Evolutionary conservation across 352 stramenopile genomes (phyloP).

Genomic region (Phytopythium mirpurense): DNA sequence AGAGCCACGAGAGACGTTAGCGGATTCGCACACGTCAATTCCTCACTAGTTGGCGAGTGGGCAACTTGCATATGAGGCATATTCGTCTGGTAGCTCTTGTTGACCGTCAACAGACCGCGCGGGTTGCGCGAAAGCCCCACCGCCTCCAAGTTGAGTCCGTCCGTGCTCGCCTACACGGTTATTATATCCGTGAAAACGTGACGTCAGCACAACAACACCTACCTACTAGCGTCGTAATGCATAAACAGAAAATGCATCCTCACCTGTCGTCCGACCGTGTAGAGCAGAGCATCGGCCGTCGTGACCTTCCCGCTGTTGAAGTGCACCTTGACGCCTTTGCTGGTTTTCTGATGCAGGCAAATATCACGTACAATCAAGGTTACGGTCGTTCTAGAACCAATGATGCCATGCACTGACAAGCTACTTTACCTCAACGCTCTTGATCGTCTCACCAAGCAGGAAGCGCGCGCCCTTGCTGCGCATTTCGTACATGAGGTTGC

Average conservation of each 20-base stretch:
- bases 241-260: not conserved
- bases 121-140: slow-evolving; percentile 75
- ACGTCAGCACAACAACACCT: no score
- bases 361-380: not conserved
- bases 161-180: slow-evolving; percentile 43
- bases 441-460: slow-evolving; percentile 72
- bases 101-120: slow-evolving; percentile 79
- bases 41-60: not conserved
- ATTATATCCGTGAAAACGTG: not conserved
- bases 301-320: slow-evolving; percentile 73
- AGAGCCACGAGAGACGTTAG: not conserved
- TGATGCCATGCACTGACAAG: no score
- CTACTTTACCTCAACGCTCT: slow-evolving; percentile 51
- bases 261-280: slow-evolving; percentile 74
- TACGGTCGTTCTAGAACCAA: no score
- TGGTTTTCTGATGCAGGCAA: slow-evolving; percentile 25
- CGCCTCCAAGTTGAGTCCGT: slow-evolving; percentile 77
- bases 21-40: not conserved
- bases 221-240: no score
- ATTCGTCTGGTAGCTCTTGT: slow-evolving; percentile 86
- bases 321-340: slow-evolving; percentile 56
- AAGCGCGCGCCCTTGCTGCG: slow-evolving; percentile 85
- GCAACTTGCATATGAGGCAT: slow-evolving; percentile 65
- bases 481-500: slow-evolving; percentile 88
- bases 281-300: slow-evolving; percentile 70